Evolutionary conservation across 129 eudicot species (phyloP), one percentile per base, ranked within the genome.

Genomic region (Saussurea involucrata): DNA sequence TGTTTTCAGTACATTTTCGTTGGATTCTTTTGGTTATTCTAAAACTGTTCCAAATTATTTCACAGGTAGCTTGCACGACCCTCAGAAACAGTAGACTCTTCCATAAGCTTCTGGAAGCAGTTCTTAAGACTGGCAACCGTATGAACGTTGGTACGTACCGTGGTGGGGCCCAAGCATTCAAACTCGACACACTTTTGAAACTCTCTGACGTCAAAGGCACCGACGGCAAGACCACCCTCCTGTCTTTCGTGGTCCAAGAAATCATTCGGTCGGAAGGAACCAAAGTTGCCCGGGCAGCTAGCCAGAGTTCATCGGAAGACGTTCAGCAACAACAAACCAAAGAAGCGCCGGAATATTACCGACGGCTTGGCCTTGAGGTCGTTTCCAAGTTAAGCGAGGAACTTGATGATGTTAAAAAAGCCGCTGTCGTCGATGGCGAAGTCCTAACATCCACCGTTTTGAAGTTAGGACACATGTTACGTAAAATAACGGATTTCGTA

Each of bases 81-180:
- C 87, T 92, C 8, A 88, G 70, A 84, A 90, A 86, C 73, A 92
- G 92, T 82, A 75, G 98, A 82, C 82, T 90, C 20, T 92, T 92
- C 90, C 74, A 88, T 69, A 93, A 93, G 73, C 98, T 93, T 31
- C 71, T 93, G 65, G 98, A 93, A 84, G 98, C 98, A 3, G 97
- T 93, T 77, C 96, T 93, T 21, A 93, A 91, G 73, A 93, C 98
- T 1, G 98, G 98, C 8, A 93, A 93, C 80, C 97, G 98, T 27
- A 93, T 93, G 98, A 93, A 93, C 31, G 93, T 79, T 6, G 97
- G 97, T 29, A 93, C 98, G 1, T 88, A 72, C 58, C 97, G 97
- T 9, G 98, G 98, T 17, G 97, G 90, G 18, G 98, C 98, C n/a
- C 88, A 85, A 68, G 98, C 97, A 7, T 93, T 93, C 86, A 93